Base-by-base conservation (phyloP, 768 basidiomycete species). In the Rhodosporidiobolus sp. region DNA sequence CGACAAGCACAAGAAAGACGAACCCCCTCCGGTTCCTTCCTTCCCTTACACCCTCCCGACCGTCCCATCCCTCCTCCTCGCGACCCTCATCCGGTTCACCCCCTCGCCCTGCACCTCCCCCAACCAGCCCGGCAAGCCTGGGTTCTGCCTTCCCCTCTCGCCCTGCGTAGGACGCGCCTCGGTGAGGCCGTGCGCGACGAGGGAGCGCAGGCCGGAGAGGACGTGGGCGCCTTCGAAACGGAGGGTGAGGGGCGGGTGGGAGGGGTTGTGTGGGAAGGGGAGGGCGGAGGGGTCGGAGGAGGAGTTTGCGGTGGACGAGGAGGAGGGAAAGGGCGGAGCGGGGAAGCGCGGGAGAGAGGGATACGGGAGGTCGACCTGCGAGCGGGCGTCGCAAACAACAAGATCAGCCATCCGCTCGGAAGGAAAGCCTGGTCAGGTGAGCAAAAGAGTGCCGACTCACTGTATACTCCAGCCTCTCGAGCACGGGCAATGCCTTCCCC, bases 211-310 rank as follows among this genome's bases (percentile, higher is more conserved):
- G 26, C 67, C 61, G 16, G 43, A 17, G 20, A 69, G 61, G 54
- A 69, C 67, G 46, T 62, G 61, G 1, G 67, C n/a, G 53, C 67
- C 67, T 49, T 62, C 61, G 38, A 69, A 46, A 24, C 67, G 60
- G 26, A 69, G 28, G 16, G 56, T 46, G 67, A 56, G 30, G 14
- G 59, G 67, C 19, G 67, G 60, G n/a, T 46, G 32, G 5, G 34
- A 9, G 38, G 38, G 38, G 38, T 43, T 43, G 38, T 43, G 38
- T 43, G 38, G 38, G 38, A 43, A 43, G 8, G 38, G 38, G 38
- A 43, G 38, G 38, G 38, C 38, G 19, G 4, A 5, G 17, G 7
- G 22, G 3, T 9, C 22, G 8, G 30, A 28, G n/a, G 53, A 30
- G 7, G 8, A 24, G 54, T 19, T 1, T 30, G 46, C 1, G 48